These are phyloP conservation scores for Adansonia madagascariensis DNA, from an alignment of 441 rosid species.

Conservation along the genomic window DNA sequence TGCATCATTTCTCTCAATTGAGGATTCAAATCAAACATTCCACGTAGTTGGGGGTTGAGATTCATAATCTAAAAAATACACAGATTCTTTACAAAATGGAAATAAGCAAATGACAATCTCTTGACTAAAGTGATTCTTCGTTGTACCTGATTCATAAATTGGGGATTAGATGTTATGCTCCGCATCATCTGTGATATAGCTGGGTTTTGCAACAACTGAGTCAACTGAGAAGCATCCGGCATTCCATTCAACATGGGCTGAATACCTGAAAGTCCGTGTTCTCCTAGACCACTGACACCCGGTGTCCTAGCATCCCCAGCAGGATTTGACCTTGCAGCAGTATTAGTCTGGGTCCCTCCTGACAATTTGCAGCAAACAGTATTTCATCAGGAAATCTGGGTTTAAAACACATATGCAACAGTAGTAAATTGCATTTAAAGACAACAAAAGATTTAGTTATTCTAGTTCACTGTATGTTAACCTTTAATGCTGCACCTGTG, in stretches of 20 bases:
- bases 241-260: slow-evolving; percentile 45
- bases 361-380: slow-evolving; percentile 26
- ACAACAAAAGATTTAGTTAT: slow-evolving; percentile 15
- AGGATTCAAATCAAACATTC: slow-evolving; percentile 60
- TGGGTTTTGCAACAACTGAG: slow-evolving; percentile 64
- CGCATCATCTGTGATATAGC: slow-evolving; percentile 67
- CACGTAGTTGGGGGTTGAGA: slow-evolving; percentile 67
- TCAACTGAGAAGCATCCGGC: slow-evolving; percentile 56
- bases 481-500: background rate
- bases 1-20: slow-evolving; percentile 80
- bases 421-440: background rate
- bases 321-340: slow-evolving; percentile 41
- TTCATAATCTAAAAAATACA: slow-evolving; percentile 49
- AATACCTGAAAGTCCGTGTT: slow-evolving; percentile 47
- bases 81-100: slow-evolving; percentile 19
- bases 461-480: background rate
- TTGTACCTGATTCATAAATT: slow-evolving; percentile 67
- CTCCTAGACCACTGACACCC: slow-evolving; percentile 47
- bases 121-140: slow-evolving; percentile 16
- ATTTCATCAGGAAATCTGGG: background rate
- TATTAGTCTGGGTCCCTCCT: slow-evolving; percentile 53
- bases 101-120: slow-evolving; percentile 20
- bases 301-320: slow-evolving; percentile 46
- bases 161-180: slow-evolving; percentile 59
- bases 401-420: slow-evolving; percentile 6